phyloP scores from a whole-genome alignment of 148 eudicot species.

The Limonium bicolor region DNA sequence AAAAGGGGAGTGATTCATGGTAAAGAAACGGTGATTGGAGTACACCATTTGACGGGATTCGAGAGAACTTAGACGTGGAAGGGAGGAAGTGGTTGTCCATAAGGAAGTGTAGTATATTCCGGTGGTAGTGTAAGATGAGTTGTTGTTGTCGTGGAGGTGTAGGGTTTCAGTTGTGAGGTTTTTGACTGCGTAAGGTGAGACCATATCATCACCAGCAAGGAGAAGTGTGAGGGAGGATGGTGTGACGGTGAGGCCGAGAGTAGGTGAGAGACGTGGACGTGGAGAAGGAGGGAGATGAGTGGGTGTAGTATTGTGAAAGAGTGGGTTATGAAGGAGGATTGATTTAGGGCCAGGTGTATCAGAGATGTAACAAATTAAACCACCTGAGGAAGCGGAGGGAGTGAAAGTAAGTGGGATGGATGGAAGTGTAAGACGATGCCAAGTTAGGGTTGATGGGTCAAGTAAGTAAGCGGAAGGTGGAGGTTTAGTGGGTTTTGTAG shows the following conservation, averaged over 20 bases:
- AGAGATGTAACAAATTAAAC: constrained; percentile 57
- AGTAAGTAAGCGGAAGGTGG: constrained; percentile 40
- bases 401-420: constrained; percentile 53
- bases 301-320: constrained; percentile 5
- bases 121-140: constrained; percentile 25
- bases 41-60: constrained; percentile 64
- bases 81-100: constrained; percentile 56
- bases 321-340: constrained; percentile 58
- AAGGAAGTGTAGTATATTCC: constrained; percentile 49
- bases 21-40: constrained; percentile 38
- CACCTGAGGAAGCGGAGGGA: constrained; percentile 63
- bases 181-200: constrained; percentile 95
- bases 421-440: constrained; percentile 52
- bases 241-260: constrained; percentile 34
- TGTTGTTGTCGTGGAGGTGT: too few relatives aligned
- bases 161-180: constrained; percentile 70
- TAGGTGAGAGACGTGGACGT: constrained; percentile 59
- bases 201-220: constrained; percentile 81
- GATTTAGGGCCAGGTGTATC: constrained; percentile 63
- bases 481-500: background rate
- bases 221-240: constrained; percentile 34
- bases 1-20: constrained; percentile 83
- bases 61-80: constrained; percentile 78
- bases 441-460: constrained; percentile 51
- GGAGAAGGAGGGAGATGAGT: constrained; percentile 52